phyloP scores from a whole-genome alignment of 371 early-diverging fungal genomes.

The Mortierella sp. region DNA sequence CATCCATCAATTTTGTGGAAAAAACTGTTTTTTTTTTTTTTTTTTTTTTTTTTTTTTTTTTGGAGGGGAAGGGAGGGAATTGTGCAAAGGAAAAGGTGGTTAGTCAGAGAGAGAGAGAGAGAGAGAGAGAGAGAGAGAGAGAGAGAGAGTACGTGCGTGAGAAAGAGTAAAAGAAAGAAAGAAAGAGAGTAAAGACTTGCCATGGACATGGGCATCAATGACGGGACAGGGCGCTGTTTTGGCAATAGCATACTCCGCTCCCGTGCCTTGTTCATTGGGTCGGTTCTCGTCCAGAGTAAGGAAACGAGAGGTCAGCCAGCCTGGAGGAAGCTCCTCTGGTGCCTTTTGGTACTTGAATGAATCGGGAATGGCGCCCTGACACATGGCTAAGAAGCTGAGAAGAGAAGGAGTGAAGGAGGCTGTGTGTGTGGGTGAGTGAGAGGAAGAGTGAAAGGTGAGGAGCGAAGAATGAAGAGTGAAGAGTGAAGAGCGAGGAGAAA shows the following conservation, averaged over 20 bases:
- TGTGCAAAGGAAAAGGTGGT: background rate
- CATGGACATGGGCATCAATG: constrained; percentile 54
- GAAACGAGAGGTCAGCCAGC: constrained; percentile 28
- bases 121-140: background rate
- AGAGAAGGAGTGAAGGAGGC: background rate
- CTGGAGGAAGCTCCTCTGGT: constrained; percentile 25
- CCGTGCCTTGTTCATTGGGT: background rate
- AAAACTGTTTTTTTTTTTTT: too few relatives aligned
- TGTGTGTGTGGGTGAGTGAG: background rate
- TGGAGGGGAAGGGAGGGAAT: too few relatives aligned
- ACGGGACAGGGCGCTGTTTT: constrained; percentile 37
- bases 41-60: too few relatives aligned
- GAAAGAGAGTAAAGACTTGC: constrained; percentile 6
- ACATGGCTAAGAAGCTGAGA: constrained; percentile 17
- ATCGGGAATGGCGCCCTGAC: constrained; percentile 37
- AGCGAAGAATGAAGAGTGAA: background rate
- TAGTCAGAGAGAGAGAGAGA: background rate
- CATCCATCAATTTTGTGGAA: constrained; percentile 51
- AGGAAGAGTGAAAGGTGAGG: background rate
- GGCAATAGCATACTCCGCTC: constrained; percentile 24
- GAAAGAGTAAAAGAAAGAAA: background rate
- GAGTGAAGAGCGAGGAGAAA: background rate
- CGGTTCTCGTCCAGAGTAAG: constrained; percentile 8
- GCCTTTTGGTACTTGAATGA: constrained; percentile 35
- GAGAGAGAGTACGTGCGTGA: background rate